These are phyloP conservation scores for Euphorbia corollata DNA, from an alignment of 441 rosid genomes.

Conservation along the genomic window DNA sequence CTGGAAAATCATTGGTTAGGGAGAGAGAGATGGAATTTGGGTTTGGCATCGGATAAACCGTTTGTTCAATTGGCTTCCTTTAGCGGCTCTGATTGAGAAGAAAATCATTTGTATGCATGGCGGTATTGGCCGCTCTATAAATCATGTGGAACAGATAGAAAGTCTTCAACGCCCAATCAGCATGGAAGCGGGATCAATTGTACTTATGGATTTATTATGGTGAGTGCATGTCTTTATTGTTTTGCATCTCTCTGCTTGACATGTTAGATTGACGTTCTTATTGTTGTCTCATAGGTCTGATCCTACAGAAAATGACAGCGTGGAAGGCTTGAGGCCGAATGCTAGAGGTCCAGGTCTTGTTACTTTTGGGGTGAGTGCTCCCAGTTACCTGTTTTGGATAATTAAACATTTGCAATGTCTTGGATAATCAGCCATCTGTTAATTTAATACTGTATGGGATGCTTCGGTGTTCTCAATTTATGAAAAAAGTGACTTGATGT, in stretches of 20 bases:
- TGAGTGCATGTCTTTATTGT: slow-evolving; percentile 29
- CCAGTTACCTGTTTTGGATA: slow-evolving; percentile 2
- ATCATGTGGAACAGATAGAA: slow-evolving; percentile 93
- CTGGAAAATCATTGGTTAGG: slow-evolving; percentile 44
- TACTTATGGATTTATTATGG: slow-evolving; percentile 97
- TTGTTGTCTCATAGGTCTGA: slow-evolving; percentile 67
- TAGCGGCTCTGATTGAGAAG: slow-evolving; percentile 94
- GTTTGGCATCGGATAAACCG: slow-evolving; percentile 97
- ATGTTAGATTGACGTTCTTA: slow-evolving; percentile 5
- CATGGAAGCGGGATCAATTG: slow-evolving; percentile 97
- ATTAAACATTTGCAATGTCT: background rate
- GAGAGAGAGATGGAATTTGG: slow-evolving; percentile 99
- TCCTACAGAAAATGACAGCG: slow-evolving; percentile 98
- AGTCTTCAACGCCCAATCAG: slow-evolving; percentile 88
- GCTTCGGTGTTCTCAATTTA: slow-evolving; percentile 2
- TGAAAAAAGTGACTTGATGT: background rate
- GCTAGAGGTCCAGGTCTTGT: slow-evolving; percentile 99
- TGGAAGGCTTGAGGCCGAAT: slow-evolving; percentile 95
- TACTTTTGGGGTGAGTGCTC: slow-evolving; percentile 80
- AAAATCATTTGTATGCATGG: slow-evolving; percentile 99
- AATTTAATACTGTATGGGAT: background rate
- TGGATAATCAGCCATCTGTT: too few species aligned
- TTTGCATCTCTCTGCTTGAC: background rate
- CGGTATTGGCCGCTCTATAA: slow-evolving; percentile 97
- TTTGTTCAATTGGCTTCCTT: slow-evolving; percentile 92